phyloP scores from a whole-genome alignment of 768 basidiomycete genomes.

The Panus rudis region DNA sequence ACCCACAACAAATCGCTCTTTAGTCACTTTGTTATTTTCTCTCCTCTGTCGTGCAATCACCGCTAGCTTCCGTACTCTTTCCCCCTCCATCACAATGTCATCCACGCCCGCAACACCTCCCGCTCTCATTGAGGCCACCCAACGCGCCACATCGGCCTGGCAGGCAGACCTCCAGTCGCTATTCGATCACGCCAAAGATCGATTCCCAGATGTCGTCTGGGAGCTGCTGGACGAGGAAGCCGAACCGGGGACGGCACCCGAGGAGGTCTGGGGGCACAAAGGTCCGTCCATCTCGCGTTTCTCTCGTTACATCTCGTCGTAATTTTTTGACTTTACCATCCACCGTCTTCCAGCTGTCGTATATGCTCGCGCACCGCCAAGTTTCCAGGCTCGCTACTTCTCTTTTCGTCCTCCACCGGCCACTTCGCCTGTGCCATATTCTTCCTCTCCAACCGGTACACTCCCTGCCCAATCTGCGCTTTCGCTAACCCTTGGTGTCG shows the following conservation, averaged over 20 bases:
- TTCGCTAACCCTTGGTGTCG: conserved; percentile 46
- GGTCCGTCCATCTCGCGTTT: conserved; percentile 40
- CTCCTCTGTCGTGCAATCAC: neutral
- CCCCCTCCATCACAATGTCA: conserved; percentile 13
- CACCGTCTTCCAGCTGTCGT: conserved; percentile 62
- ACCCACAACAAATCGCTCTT: no score
- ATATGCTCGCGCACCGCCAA: conserved; percentile 89
- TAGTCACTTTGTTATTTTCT: neutral
- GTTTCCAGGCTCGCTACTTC: conserved; percentile 87
- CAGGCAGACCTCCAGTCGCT: conserved; percentile 71
- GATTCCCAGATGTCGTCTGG: conserved; percentile 98
- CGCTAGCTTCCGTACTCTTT: neutral
- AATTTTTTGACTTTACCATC: neutral
- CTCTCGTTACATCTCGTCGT: neutral
- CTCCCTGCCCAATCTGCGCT: conserved; percentile 53
- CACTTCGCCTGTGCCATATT: conserved; percentile 42
- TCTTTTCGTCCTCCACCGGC: conserved; percentile 58
- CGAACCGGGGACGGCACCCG: conserved; percentile 31
- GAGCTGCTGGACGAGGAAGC: conserved; percentile 48
- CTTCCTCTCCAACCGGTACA: conserved; percentile 40
- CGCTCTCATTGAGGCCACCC: conserved; percentile 56
- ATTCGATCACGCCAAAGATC: conserved; percentile 78
- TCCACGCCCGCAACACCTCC: conserved; percentile 31
- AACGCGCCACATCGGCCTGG: conserved; percentile 67
- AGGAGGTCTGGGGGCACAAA: conserved; percentile 89